Conservation (phyloP, 2,329 filamentous ascomycete species). For the Myrmaecium sp. region DNA sequence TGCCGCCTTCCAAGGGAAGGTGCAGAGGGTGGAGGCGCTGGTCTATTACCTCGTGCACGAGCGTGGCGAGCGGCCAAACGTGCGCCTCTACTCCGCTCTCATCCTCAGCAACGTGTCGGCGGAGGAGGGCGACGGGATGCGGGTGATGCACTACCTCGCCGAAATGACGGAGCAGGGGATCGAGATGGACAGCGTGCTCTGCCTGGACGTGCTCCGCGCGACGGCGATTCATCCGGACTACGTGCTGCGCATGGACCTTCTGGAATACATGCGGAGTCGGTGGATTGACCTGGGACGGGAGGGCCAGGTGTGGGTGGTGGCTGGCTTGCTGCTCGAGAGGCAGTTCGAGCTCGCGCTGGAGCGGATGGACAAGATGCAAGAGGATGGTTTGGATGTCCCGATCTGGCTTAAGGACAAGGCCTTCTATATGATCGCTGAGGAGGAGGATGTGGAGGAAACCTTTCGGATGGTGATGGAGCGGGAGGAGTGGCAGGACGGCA, state of each 20-base stretch:
- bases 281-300: conserved; percentile 50
- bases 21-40: conserved; percentile 16
- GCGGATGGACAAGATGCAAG: conserved; percentile 49
- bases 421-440: conserved; percentile 53
- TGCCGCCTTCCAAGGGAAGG: not conserved
- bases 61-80: conserved; percentile 37
- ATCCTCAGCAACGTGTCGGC: conserved; percentile 54
- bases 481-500: conserved; percentile 30
- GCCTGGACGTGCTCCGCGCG: conserved; percentile 54
- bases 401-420: conserved; percentile 67
- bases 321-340: conserved; percentile 63
- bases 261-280: conserved; percentile 55
- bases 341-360: conserved; percentile 67
- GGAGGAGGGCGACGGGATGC: conserved; percentile 45
- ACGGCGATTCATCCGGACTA: conserved; percentile 79
- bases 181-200: conserved; percentile 46
- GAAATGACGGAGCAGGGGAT: conserved; percentile 53
- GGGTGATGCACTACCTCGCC: conserved; percentile 45
- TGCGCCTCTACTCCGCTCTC: conserved; percentile 54
- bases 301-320: conserved; percentile 49
- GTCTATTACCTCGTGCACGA: conserved; percentile 42
- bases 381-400: conserved; percentile 37
- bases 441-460: conserved; percentile 62
- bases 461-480: conserved; percentile 42
- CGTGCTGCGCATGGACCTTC: conserved; percentile 50